Base-by-base conservation (phyloP, 208 protist genomes). In the Wallacemonas sp. region DNA sequence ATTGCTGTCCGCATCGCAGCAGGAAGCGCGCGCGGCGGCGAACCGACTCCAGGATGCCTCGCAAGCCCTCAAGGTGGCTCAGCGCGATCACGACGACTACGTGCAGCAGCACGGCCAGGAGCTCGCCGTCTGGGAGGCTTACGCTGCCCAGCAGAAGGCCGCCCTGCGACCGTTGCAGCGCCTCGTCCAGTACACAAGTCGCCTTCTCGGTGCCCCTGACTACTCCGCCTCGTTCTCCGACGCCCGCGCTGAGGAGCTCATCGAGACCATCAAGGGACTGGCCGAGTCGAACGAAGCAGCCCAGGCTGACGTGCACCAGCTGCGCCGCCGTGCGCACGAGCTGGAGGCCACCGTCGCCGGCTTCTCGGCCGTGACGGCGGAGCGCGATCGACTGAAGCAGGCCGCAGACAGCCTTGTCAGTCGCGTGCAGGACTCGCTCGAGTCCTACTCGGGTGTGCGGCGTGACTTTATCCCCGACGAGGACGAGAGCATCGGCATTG, bases 381-480 rank as follows among this genome's bases (percentile, higher is more conserved):
- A 70, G 41, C 65, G 49, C 10, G 50, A 67, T 20, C 42, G 46
- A 10, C 36, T 67, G n/a, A 46, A 67, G 62, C 16, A 46, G 36
- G 36, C 62, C 12, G 65, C 65, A 1, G 26, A 59, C 20, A 38
- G 2, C 2, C 52, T 70, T 31, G 65, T 70, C 7, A 8, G 7
- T 4, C 29, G 39, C 18, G 49, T 54, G n/a, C 65, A 70, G 32
- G 41, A 18, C 3, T 48, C 61, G 2, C 48, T 70, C 8, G 50
- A 61, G 25, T 26, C 54, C 22, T 55, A 70, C 52, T 7, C 25
- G 12, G 65, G 31, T 11, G 65, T 70, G 29, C 65, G 65, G 1
- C 20, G 54, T 2, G 22, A 57, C 29, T 50, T 70, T 50, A 62
- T 70, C 65, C 65, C 65, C 3, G 65, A 70, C 39, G 52, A 2